Conservation (phyloP, 2,329 filamentous ascomycete species). For the Dryadomyces quercus-mongolicae region DNA sequence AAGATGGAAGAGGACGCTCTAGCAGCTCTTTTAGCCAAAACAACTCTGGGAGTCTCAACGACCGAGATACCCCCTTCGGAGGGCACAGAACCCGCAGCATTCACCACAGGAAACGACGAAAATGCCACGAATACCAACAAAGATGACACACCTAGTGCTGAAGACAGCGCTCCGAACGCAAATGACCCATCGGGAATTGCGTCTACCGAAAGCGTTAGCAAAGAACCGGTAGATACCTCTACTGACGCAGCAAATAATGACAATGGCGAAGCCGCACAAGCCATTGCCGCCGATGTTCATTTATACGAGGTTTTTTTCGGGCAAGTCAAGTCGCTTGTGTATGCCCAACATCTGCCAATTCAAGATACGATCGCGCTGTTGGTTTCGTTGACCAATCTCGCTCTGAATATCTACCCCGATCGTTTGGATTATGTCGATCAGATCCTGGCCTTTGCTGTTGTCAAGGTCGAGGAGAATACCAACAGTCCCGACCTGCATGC, state of each 20-base stretch:
- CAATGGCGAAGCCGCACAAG: neutral
- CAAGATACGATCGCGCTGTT: conserved; percentile 89
- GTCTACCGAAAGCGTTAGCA: neutral
- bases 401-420: conserved; percentile 90
- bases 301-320: conserved; percentile 97
- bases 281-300: conserved; percentile 64
- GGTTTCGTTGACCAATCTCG: conserved; percentile 87
- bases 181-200: conserved; percentile 5
- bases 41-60: conserved; percentile 39
- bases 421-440: conserved; percentile 91
- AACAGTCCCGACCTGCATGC: conserved; percentile 96
- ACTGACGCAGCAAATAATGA: no score
- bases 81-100: conserved; percentile 17
- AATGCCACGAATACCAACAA: neutral
- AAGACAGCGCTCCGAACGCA: conserved; percentile 22
- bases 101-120: neutral
- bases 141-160: conserved; percentile 8
- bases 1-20: conserved; percentile 79
- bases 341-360: conserved; percentile 79
- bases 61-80: neutral
- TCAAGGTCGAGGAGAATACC: conserved; percentile 76
- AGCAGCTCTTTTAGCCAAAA: conserved; percentile 61
- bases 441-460: conserved; percentile 75
- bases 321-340: conserved; percentile 87
- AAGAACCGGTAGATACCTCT: neutral